Evolutionary conservation across 768 basidiomycete genomes (phyloP).

Genomic region (Russula ochroleuca): DNA sequence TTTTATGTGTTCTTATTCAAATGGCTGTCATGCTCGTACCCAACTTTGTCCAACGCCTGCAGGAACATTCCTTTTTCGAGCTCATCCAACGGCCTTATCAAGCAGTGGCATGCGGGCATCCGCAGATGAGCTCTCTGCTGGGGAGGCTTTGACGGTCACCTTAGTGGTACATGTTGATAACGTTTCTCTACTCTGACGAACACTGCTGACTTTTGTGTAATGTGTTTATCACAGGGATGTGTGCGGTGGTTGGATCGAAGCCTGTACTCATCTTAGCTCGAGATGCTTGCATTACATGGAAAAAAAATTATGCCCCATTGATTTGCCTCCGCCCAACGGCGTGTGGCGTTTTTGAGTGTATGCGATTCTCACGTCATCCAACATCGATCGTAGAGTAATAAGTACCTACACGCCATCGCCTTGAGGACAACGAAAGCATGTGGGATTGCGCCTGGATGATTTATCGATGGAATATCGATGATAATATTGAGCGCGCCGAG

Average conservation of each 20-base stretch:
- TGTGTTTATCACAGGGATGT: slow-evolving; percentile 10
- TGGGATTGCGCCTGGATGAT: neutral
- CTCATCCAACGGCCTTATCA: slow-evolving; percentile 28
- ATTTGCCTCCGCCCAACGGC: neutral
- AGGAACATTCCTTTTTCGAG: slow-evolving; percentile 26
- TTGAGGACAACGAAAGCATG: neutral
- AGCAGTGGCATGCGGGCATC: slow-evolving; percentile 30
- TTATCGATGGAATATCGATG: neutral
- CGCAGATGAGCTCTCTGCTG: slow-evolving; percentile 29
- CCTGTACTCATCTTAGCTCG: slow-evolving; percentile 24
- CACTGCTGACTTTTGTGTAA: neutral
- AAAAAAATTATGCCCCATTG: slow-evolving; percentile 18
- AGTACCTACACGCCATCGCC: slow-evolving; percentile 1
- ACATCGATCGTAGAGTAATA: neutral
- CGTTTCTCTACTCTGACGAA: neutral
- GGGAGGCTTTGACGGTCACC: slow-evolving; percentile 26
- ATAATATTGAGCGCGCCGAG: slow-evolving; percentile 10
- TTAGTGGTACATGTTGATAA: slow-evolving; percentile 12
- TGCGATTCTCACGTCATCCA: slow-evolving; percentile 15
- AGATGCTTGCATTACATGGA: slow-evolving; percentile 22
- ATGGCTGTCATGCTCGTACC: neutral
- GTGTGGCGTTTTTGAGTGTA: slow-evolving; percentile 19
- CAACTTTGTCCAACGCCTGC: neutral
- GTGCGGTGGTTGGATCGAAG: slow-evolving; percentile 18
- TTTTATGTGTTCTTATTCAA: neutral